Conservation (phyloP, 179 eudicot genomes). For the Pouteria campechiana region DNA sequence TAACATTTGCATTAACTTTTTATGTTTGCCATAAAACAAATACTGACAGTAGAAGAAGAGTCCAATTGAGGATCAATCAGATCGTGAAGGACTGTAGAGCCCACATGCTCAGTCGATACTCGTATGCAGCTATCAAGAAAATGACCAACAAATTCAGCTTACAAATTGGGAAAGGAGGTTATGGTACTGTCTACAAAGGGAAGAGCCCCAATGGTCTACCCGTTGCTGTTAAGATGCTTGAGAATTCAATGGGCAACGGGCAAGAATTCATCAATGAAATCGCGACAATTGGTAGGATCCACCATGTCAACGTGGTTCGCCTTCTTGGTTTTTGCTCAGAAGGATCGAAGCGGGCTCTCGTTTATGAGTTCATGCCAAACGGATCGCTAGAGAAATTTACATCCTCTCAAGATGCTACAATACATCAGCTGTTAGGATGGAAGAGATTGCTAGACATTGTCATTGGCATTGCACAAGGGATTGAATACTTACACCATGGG, state of each 20-base stretch:
- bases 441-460: background rate
- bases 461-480: slow-evolving; percentile 7
- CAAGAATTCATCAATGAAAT: slow-evolving; percentile 11
- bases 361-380: slow-evolving; percentile 9
- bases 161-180: slow-evolving; percentile 11
- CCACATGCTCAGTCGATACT: too few species aligned
- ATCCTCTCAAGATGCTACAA: background rate
- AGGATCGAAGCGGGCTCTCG: slow-evolving; percentile 1
- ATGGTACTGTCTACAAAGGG: slow-evolving; percentile 10
- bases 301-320: slow-evolving; percentile 7
- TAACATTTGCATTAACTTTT: too few species aligned
- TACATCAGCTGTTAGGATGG: background rate
- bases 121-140: slow-evolving; percentile 3
- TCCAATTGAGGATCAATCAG: too few species aligned
- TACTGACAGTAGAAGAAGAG: too few species aligned
- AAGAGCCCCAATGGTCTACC: background rate
- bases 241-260: slow-evolving; percentile 1
- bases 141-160: slow-evolving; percentile 4
- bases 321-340: slow-evolving; percentile 8
- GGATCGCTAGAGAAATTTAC: slow-evolving; percentile 10
- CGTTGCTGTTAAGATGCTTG: slow-evolving; percentile 8
- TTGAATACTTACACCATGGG: slow-evolving; percentile 9
- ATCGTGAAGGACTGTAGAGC: too few species aligned
- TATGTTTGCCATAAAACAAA: too few species aligned
- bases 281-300: slow-evolving; percentile 5